A percentile compares a stretch with the other conserved stretches of the same genome.
phyloP scores from a whole-genome alignment of 1,139 yeast species.

The Geotrichum aggregatum region DNA sequence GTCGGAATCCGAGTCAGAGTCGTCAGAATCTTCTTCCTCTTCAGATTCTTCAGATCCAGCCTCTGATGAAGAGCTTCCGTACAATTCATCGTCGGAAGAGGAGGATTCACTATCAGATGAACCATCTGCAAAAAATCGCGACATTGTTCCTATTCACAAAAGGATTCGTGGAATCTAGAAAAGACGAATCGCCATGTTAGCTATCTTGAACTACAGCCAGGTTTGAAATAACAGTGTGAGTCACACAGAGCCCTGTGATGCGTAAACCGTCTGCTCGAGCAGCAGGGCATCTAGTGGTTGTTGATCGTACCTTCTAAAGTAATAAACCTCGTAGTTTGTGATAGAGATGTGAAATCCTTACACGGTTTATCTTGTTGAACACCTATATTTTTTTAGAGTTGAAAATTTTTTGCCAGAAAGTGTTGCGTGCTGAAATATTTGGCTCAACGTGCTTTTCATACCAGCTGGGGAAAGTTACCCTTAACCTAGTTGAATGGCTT shows the following conservation, averaged over 20 bases:
- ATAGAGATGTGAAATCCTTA: slow-evolving; percentile 1
- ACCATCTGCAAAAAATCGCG: slow-evolving; percentile 73
- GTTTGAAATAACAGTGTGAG: too few species aligned
- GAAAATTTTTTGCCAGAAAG: slow-evolving; percentile 10
- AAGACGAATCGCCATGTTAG: not conserved
- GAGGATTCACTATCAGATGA: slow-evolving; percentile 52
- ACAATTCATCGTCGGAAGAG: slow-evolving; percentile 70
- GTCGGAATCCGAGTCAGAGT: slow-evolving; percentile 34
- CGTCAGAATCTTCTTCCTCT: slow-evolving; percentile 31
- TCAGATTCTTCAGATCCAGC: slow-evolving; percentile 28
- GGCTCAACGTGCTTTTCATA: not conserved
- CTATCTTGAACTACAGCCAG: too few species aligned
- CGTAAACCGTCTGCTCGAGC: too few species aligned
- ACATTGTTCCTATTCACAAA: slow-evolving; percentile 43
- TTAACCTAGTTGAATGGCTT: not conserved
- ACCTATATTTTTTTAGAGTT: slow-evolving; percentile 2
- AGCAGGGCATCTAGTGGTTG: too few species aligned
- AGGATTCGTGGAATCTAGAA: slow-evolving; percentile 4
- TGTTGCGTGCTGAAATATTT: slow-evolving; percentile 3
- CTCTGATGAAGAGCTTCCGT: slow-evolving; percentile 56
- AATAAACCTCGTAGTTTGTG: slow-evolving; percentile 4
- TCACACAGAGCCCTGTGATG: too few species aligned
- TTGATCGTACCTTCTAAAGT: slow-evolving; percentile 5
- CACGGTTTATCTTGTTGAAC: not conserved
- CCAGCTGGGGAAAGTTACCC: not conserved